These are phyloP conservation scores for Fusarium sp. DNA, from an alignment of 2,329 filamentous ascomycete species.

Conservation along the genomic window DNA sequence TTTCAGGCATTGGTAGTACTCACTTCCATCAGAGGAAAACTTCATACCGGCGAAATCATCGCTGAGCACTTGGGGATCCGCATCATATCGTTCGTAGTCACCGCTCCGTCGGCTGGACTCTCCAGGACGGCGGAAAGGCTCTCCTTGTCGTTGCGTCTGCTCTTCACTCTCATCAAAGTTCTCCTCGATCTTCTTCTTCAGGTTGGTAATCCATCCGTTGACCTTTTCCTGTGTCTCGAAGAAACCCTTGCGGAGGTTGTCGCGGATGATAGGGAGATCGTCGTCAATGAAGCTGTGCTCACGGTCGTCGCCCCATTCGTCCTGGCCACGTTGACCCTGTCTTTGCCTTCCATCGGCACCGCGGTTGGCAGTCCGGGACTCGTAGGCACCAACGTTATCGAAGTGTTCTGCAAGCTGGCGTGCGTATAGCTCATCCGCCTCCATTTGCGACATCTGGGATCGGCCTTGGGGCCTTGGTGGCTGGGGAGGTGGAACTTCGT, in stretches of 20 bases:
- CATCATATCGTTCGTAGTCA: constrained; percentile 93
- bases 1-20: constrained; percentile 45
- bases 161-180: constrained; percentile 79
- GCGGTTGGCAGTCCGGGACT: constrained; percentile 64
- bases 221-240: constrained; percentile 92
- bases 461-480: constrained; percentile 79
- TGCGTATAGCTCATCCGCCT: constrained; percentile 91
- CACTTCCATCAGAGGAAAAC: constrained; percentile 71
- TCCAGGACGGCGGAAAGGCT: constrained; percentile 62
- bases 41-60: constrained; percentile 86
- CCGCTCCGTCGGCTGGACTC: constrained; percentile 78
- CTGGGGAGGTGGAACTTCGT: constrained; percentile 74
- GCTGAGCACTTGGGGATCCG: constrained; percentile 87
- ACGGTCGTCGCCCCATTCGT: constrained; percentile 65
- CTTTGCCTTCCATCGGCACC: constrained; percentile 49
- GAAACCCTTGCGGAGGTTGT: constrained; percentile 95
- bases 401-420: constrained; percentile 94
- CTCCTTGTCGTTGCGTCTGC: constrained; percentile 43
- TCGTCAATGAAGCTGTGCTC: constrained; percentile 96
- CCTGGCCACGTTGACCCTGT: constrained; percentile 51
- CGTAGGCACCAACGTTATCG: constrained; percentile 70
- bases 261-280: constrained; percentile 90
- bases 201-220: constrained; percentile 88
- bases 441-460: constrained; percentile 80
- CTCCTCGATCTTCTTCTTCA: constrained; percentile 95